Base-by-base conservation (phyloP, 768 basidiomycete species). In the Amanita inopinata region DNA sequence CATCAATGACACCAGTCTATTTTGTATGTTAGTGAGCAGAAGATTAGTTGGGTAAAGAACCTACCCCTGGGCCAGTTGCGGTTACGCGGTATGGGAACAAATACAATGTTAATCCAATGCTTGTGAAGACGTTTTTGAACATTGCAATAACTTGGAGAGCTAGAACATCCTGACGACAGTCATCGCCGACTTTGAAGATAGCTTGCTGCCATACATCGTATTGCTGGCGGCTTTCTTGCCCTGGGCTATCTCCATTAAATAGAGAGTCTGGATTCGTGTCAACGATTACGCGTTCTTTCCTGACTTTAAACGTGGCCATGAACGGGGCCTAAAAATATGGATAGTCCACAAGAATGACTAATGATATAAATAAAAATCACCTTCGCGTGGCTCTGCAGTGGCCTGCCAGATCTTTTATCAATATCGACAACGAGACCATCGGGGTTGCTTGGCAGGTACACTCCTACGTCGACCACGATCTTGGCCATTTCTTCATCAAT, bases 401-500 rank as follows among this genome's bases (percentile, higher is more conserved):
- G 96, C 20, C 94, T 72, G 2, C 96, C 96, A 3, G 94, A 96
- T 54, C 87, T 88, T 58, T 94, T 91, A 58, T 98, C 94, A 41
- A 99, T 83, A 57, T 97, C 96, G n/a, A 98, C 77, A 6, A 99
- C 92, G 38, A 80, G 74, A 25, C 96, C 96, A 51, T 99, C 94
- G 0, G 96, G 96, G 56, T 99, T 98, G 56, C 89, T 93, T 0
- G 96, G 96, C 15, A 99, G 67, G 57, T 98, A 99, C 8, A 99
- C 93, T 8, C 96, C 96, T n/a, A 87, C 71, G 33, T 94, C 86
- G 10, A 99, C 87, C 31, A 67, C 63, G 40, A 99, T 91, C 64
- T 92, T 93, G 2, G 85, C 87, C 94, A 99, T 99, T 59, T 98
- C 94, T 59, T 98, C 94, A 57, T 99, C 96, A 43, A 99, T 99